phyloP scores from a whole-genome alignment of 2,329 filamentous ascomycete species.

The Elsinoe australis region DNA sequence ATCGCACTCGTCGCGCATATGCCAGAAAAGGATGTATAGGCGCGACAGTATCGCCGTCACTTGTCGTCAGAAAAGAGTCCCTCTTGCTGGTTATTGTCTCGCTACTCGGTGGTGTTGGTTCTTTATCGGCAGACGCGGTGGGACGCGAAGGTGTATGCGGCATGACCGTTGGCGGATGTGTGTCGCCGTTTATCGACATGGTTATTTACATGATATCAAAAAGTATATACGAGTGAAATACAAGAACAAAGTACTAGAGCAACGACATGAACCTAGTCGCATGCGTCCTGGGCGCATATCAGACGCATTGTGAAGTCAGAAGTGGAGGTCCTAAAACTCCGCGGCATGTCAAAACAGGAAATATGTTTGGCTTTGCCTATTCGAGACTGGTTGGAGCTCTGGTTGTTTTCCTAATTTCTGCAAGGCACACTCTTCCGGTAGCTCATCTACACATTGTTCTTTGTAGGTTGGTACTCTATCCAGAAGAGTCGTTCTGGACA shows the following conservation, averaged over 20 bases:
- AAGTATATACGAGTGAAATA: slow-evolving; percentile 9
- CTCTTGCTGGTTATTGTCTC: slow-evolving; percentile 11
- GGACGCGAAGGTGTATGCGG: slow-evolving; percentile 15
- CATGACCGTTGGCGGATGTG: slow-evolving; percentile 14
- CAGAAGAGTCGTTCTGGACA: too few relatives aligned
- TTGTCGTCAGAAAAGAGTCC: slow-evolving; percentile 6
- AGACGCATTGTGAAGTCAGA: too few relatives aligned
- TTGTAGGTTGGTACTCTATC: too few relatives aligned
- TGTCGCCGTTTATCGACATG: slow-evolving; percentile 14
- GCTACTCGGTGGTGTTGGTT: slow-evolving; percentile 16
- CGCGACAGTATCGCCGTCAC: slow-evolving; percentile 14
- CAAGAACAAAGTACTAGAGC: slow-evolving; percentile 5
- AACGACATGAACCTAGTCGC: slow-evolving; percentile 1
- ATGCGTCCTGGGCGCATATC: too few relatives aligned
- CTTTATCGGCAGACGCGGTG: slow-evolving; percentile 4
- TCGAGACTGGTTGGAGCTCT: not conserved
- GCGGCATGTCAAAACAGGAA: slow-evolving; percentile 9
- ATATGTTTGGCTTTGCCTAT: slow-evolving; percentile 6
- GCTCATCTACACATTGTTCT: not conserved
- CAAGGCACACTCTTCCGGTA: not conserved
- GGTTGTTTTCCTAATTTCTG: slow-evolving; percentile 11
- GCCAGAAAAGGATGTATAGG: slow-evolving; percentile 18
- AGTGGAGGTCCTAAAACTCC: too few relatives aligned
- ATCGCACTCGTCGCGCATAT: slow-evolving; percentile 20
- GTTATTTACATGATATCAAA: slow-evolving; percentile 12